Percentiles rank a stretch among this genome's conserved stretches.
Evolutionary conservation across 305 asterid species (phyloP).

Genomic region (Ajuga reptans): DNA sequence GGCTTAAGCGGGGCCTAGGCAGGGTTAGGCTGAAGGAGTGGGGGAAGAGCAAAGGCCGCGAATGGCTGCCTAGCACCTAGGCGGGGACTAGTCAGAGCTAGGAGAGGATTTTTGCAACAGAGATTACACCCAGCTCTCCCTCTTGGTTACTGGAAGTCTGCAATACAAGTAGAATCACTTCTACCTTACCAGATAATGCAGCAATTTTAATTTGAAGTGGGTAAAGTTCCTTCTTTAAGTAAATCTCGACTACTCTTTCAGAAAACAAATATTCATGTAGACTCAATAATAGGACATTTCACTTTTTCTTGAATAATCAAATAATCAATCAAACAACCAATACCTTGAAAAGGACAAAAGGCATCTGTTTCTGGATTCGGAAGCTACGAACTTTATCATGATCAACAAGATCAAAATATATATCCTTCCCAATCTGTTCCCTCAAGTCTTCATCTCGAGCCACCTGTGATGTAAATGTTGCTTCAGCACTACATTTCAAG

Average conservation of each 20-base stretch:
- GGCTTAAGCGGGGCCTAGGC: too few species aligned
- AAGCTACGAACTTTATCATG: conserved; percentile 91
- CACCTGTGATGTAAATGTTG: conserved; percentile 43
- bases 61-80: too few species aligned
- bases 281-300: background rate
- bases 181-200: background rate
- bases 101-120: too few species aligned
- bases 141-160: background rate
- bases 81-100: too few species aligned
- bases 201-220: background rate
- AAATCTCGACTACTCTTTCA: background rate
- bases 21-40: too few species aligned
- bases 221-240: background rate
- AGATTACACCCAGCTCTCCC: background rate
- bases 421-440: conserved; percentile 89
- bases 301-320: background rate
- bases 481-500: conserved; percentile 19
- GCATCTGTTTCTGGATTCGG: conserved; percentile 73
- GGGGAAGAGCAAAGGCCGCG: too few species aligned
- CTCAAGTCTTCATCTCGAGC: conserved; percentile 87
- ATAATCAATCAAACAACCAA: conserved; percentile 5
- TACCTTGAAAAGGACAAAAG: conserved; percentile 58
- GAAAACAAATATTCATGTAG: background rate
- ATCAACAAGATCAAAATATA: conserved; percentile 88
- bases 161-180: conserved; percentile 1